phyloP scores from a whole-genome alignment of 768 basidiomycete species.

The Mycena epipterygia region DNA sequence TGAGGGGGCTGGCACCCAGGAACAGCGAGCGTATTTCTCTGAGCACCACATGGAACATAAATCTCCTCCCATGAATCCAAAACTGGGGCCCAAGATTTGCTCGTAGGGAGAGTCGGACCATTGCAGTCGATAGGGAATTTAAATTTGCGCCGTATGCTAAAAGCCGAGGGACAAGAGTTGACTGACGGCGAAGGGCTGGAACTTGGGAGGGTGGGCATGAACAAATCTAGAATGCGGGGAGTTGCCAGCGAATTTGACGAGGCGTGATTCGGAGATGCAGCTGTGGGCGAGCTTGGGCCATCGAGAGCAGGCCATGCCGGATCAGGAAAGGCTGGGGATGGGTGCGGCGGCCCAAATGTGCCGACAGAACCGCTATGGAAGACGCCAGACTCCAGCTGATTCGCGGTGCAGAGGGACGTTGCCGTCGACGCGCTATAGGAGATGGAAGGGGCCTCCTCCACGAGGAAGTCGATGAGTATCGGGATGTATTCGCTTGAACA shows the following conservation, averaged over 20 bases:
- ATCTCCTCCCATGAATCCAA: constrained; percentile 5
- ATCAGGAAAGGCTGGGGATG: constrained; percentile 17
- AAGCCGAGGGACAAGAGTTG: constrained; percentile 19
- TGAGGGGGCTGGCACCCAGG: neutral
- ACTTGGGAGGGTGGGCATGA: constrained; percentile 23
- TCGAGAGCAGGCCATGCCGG: constrained; percentile 5
- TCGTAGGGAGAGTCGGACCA: constrained; percentile 16
- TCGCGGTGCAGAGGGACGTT: constrained; percentile 10
- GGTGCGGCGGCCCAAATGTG: constrained; percentile 44
- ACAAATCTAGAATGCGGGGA: constrained; percentile 10
- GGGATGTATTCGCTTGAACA: constrained; percentile 58
- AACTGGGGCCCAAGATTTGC: constrained; percentile 28
- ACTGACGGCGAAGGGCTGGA: constrained; percentile 18
- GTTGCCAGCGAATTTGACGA: neutral
- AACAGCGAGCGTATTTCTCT: constrained; percentile 15
- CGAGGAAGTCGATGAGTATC: constrained; percentile 55
- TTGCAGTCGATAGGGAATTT: constrained; percentile 32
- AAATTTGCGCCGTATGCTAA: constrained; percentile 26
- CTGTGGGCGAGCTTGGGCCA: neutral
- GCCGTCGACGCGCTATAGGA: constrained; percentile 6
- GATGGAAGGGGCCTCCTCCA: neutral
- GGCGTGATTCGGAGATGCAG: constrained; percentile 9
- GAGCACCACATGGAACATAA: neutral
- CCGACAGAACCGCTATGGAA: constrained; percentile 37
- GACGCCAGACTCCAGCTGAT: neutral